phyloP scores from a whole-genome alignment of 2,329 filamentous ascomycete species.

The Xylaria arbuscula region DNA sequence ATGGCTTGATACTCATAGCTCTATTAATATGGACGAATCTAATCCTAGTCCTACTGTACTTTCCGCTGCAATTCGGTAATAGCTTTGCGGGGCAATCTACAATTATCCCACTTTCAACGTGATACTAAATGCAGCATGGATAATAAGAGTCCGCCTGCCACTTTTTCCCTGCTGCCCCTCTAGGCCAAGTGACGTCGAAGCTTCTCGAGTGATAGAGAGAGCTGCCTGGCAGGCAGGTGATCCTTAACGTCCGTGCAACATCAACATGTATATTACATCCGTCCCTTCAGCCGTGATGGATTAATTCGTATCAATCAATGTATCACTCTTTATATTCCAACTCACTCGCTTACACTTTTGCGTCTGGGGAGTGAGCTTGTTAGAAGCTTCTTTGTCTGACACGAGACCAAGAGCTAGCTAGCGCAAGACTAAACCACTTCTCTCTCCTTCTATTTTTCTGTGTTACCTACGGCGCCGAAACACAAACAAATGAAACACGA shows the following conservation, averaged over 20 bases:
- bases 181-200: conserved; percentile 35
- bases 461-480: neutral
- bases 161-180: conserved; percentile 16
- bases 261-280: neutral
- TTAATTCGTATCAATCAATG: neutral
- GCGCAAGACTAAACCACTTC: neutral
- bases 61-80: neutral
- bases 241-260: neutral
- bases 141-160: neutral
- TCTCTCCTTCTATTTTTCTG: neutral
- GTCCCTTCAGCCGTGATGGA: neutral
- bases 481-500: neutral
- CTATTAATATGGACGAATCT: neutral
- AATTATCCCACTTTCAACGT: neutral
- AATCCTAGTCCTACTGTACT: neutral
- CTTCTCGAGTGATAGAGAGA: conserved; percentile 30
- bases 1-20: too few relatives aligned
- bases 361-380: too few relatives aligned
- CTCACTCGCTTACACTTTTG: too few relatives aligned
- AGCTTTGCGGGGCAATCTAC: neutral
- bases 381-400: too few relatives aligned
- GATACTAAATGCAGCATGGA: neutral
- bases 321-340: conserved; percentile 3
- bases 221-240: neutral
- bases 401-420: neutral